Percentiles rank a stretch among this genome's conserved stretches.
Evolutionary conservation across 106 monocot species (phyloP).

Genomic region (Phalaenopsis aphrodite): DNA sequence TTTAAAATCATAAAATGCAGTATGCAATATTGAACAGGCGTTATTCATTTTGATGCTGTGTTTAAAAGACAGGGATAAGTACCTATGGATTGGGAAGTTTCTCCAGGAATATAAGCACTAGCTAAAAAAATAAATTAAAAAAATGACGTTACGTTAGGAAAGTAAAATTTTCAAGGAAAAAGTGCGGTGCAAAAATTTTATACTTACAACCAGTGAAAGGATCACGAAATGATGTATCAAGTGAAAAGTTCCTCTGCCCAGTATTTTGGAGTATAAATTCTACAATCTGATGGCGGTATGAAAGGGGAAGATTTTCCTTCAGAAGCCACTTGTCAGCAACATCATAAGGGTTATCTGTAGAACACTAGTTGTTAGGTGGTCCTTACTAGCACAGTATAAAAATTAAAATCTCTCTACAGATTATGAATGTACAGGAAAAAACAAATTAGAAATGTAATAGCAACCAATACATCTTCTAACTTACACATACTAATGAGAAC

Average conservation of each 20-base stretch:
- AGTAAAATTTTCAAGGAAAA: background rate
- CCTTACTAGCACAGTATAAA: background rate
- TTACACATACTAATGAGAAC: background rate
- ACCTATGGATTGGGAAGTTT: constrained; percentile 50
- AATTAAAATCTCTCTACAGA: background rate
- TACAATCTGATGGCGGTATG: constrained; percentile 87
- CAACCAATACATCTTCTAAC: background rate
- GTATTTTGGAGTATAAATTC: constrained; percentile 92
- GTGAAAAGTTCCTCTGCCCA: constrained; percentile 63
- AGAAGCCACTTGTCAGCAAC: constrained; percentile 94
- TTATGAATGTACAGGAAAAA: background rate
- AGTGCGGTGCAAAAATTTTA: background rate
- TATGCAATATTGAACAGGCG: background rate
- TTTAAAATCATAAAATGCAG: background rate
- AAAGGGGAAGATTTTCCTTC: constrained; percentile 76
- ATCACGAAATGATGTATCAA: constrained; percentile 76
- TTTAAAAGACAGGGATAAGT: constrained; percentile 7
- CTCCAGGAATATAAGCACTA: constrained; percentile 85
- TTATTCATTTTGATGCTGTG: background rate
- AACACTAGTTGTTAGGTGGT: background rate
- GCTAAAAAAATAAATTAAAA: constrained; percentile 34
- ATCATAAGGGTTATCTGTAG: constrained; percentile 79
- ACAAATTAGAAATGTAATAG: background rate
- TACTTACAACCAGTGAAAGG: constrained; percentile 90
- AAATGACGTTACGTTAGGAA: background rate